Evolutionary conservation across 108 stramenopile species (phyloP), one percentile per base, ranked within the genome.

Genomic region (Cyclostephanos invisitatus): DNA sequence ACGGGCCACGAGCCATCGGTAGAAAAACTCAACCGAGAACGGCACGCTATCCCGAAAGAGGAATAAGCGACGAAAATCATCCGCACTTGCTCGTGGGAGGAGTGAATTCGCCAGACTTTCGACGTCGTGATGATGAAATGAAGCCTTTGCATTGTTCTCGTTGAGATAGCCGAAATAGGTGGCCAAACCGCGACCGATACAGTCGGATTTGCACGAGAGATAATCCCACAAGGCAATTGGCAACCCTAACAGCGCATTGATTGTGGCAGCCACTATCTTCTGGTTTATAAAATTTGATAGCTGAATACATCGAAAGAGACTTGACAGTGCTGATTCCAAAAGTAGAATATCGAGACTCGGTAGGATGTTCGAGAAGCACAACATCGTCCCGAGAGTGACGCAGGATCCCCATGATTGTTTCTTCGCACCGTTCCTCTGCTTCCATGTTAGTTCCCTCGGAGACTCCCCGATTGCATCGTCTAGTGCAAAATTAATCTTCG

Each of bases 401-500:
- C 88, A 88, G 3, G 85, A 68, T 53, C 92, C 92, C 89, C 92
- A 91, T 21, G 86, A 87, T 55, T 89, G 88, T 67, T 89, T 89
- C 56, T 91, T 90, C 1, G 79, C 66, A 40, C 81, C 56, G 10
- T 83, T 87, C 62, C 92, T 64, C 55, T 89, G 77, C 67, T 89
- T 93, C 89, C 88, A 91, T 24, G 82, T 88, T 21, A 89, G 62
- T 11, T 55, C 59, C 17, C 32, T 72, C 5, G 74, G 17, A 21
- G 64, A 25, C 27, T 78, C 67, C 56, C 75, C 79, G 7, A 78
- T 63, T 18, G 62, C 62, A 32, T 81, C 73, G 44, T 68, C 65
- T 27, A 89, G 28, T 15, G 86, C 74, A 24, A 57, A 58, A 7
- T 60, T 47, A 7, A 91, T 61, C 61, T 84, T 84, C 1, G 6